Evolutionary conservation across 176 grass and related monocot species (phyloP), one percentile per base, ranked within the genome.

Genomic region (Juncus effusus): DNA sequence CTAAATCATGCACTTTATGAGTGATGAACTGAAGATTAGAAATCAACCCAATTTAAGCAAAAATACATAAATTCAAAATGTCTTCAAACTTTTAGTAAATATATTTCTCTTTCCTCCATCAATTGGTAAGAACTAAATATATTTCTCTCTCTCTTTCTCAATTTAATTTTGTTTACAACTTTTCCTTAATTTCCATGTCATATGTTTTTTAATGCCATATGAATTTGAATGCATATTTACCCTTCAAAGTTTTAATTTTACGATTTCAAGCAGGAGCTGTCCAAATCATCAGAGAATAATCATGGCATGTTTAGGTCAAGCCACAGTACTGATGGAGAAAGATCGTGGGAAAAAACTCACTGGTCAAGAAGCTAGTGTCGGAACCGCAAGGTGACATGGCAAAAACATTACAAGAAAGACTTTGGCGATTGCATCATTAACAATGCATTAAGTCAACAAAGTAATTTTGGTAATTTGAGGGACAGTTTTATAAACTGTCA

Each of bases 251-350:
- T 56, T 15, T 15, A 56, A 60, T 36, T 60, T 60, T 16, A 36
- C 36, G 6, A 4, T 35, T 60, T 56, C 13, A 56, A 56, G 55
- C 66, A 70, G 66, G 66, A 70, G 12, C 9, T 38, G 51, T 56
- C 36, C 50, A 56, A 7, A 70, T 56, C 36, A 70, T 56, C 66
- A 70, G 37, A 70, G 66, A 56, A 38, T 56, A 41, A 38, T 56
- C 15, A 35, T 16, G 4, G 66, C 50, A 14, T 70, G 51, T 56
- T 38, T 70, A 38, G 66, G 53, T 36, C 51, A 70, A 70, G 51
- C 35, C 13, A 70, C 66, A 39, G 37, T 3, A 6, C 13, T 70
- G 12, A 10, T 56, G 11, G 66, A 57, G 50, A 70, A 70, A 70
- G 37, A 70, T 38, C 47, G 51, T 39, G 51, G 54, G 35, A 13